Conservation (phyloP, 116 monocot species). For the Phalaenopsis hybrid region DNA sequence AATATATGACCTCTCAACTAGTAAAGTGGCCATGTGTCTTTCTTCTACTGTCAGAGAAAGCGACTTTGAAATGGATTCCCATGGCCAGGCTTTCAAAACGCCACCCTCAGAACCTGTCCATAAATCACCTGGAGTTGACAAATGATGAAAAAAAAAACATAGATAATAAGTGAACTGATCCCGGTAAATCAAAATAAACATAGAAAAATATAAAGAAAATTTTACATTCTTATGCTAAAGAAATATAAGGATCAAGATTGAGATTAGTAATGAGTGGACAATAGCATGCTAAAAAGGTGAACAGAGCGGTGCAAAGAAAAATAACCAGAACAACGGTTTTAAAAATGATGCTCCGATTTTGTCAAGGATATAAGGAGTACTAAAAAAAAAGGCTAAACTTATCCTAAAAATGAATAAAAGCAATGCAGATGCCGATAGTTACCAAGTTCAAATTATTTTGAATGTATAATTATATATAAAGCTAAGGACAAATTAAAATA, state of each 20-base stretch:
- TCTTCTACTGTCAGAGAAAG: slow-evolving; percentile 60
- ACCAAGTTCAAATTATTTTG: neutral
- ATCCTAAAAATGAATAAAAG: neutral
- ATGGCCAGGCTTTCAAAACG: slow-evolving; percentile 75
- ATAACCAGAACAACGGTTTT: neutral
- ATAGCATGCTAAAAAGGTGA: neutral
- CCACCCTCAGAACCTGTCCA: slow-evolving; percentile 90
- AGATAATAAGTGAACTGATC: neutral
- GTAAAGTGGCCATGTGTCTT: slow-evolving; percentile 68
- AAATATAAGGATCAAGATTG: neutral
- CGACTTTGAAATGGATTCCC: slow-evolving; percentile 77
- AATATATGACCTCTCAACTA: slow-evolving; percentile 67
- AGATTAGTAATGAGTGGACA: neutral
- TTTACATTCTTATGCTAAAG: neutral
- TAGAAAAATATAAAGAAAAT: neutral
- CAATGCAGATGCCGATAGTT: neutral
- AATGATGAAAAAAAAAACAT: neutral
- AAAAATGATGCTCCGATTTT: neutral
- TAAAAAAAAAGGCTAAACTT: neutral
- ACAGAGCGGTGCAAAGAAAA: neutral
- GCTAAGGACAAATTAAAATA: too few species aligned
- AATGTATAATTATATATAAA: slow-evolving; percentile 1
- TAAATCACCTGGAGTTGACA: slow-evolving; percentile 64
- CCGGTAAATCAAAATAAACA: neutral
- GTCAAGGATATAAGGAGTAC: neutral